phyloP scores from a whole-genome alignment of 192 early-diverging fungal genomes.

The Gryganskiella cystojenkinii region DNA sequence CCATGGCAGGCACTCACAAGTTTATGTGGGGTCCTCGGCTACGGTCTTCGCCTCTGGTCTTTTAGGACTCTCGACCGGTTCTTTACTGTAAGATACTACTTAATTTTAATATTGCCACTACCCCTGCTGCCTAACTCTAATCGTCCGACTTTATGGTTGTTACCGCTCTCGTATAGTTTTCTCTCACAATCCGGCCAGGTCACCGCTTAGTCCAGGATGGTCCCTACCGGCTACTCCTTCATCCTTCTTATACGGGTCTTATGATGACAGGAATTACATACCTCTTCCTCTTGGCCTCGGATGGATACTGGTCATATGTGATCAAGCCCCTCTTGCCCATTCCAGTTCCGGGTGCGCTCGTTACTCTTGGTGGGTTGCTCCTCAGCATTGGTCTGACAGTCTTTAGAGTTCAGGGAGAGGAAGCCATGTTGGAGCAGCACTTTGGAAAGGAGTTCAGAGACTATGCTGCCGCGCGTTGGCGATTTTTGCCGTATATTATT shows the following conservation, averaged over 20 bases:
- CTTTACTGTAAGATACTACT: conserved; percentile 22
- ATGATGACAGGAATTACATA: conserved; percentile 25
- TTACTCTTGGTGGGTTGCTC: background rate
- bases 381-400: background rate
- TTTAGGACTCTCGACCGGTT: conserved; percentile 30
- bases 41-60: conserved; percentile 12
- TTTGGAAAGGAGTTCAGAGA: conserved; percentile 28
- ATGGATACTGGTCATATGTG: conserved; percentile 21
- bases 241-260: conserved; percentile 32
- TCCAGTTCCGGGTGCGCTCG: conserved; percentile 8
- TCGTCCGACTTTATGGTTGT: too few relatives aligned
- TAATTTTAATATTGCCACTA: background rate
- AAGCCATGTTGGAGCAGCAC: conserved; percentile 27
- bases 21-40: background rate
- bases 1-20: conserved; percentile 10
- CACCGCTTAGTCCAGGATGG: conserved; percentile 34
- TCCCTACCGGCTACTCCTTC: conserved; percentile 26
- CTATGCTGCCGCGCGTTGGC: conserved; percentile 23
- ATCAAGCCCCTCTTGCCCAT: conserved; percentile 16
- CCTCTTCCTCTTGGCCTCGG: conserved; percentile 13
- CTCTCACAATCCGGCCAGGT: conserved; percentile 11
- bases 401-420: conserved; percentile 25
- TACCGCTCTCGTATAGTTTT: conserved; percentile 1
- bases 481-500: conserved; percentile 23
- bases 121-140: too few relatives aligned